A percentile compares a stretch with the other conserved stretches of the same genome.
Conservation (phyloP, 1,284 basidiomycete genomes). For the Gomphus bonarii region DNA sequence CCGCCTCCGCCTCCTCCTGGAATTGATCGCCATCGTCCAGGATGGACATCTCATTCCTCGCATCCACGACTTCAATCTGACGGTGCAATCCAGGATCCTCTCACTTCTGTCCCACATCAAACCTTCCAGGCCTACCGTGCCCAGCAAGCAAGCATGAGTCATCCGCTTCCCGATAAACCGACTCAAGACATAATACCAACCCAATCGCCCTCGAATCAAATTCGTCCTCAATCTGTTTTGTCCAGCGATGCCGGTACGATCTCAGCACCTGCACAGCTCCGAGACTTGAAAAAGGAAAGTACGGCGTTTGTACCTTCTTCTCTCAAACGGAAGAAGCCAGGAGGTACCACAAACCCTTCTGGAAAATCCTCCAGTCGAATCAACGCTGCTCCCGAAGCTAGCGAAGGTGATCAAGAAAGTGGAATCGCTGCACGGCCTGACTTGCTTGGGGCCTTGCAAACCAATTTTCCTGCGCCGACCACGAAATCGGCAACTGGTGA, state of each 20-base stretch:
- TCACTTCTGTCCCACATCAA: conserved; percentile 52
- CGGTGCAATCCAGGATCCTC: conserved; percentile 49
- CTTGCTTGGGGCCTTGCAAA: conserved; percentile 49
- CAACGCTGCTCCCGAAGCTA: conserved; percentile 49
- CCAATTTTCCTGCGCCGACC: conserved; percentile 32
- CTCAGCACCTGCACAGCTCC: conserved; percentile 72
- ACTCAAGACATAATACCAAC: not conserved
- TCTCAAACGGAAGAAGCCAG: conserved; percentile 52
- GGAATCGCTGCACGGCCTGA: conserved; percentile 39
- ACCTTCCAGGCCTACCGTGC: conserved; percentile 53
- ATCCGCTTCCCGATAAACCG: conserved; percentile 33
- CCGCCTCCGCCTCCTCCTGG: conserved; percentile 15
- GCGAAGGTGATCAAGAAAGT: conserved; percentile 24
- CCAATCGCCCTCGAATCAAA: conserved; percentile 18
- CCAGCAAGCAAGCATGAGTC: conserved; percentile 20
- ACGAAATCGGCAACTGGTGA: conserved; percentile 12
- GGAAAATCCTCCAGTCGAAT: conserved; percentile 24
- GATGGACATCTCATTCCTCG: conserved; percentile 17
- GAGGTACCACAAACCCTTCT: conserved; percentile 22
- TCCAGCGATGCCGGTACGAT: conserved; percentile 50
- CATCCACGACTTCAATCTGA: conserved; percentile 38
- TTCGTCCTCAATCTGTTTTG: conserved; percentile 4
- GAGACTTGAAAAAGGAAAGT: conserved; percentile 87
- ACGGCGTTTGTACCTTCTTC: conserved; percentile 78
- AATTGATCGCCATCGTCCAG: conserved; percentile 24